Base-by-base conservation (phyloP, 129 eudicot species). In the Saposhnikovia divaricata region DNA sequence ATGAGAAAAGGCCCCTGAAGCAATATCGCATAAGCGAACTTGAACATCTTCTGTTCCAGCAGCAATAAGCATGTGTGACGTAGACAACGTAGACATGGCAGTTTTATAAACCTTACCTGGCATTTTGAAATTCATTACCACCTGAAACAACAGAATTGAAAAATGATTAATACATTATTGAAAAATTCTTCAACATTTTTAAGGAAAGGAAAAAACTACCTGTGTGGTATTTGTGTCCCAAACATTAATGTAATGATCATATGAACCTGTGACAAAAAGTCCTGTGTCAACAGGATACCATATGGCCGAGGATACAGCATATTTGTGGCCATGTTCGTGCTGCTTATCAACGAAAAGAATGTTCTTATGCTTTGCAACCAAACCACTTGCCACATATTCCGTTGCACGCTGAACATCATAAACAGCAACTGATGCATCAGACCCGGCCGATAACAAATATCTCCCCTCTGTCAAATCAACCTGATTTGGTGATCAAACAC, bases 381-480 rank as follows among this genome's bases (percentile, higher is more conserved):
- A 85, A 72, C 97, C 97, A 86, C 84, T 89, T 79, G 87, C 97
- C 78, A 86, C 95, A 66, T 79, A 89, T 48, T 89, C 87, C 6
- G 97, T 86, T 57, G 97, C 91, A 81, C 88, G 90, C 83, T 95
- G 99, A 84, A 92, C 81, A 84, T 95, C 99, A 84, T 89, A 92
- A 28, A 92, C 82, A 75, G 97, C 95, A 87, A 91, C 88, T 68
- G 97, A 92, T 80, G 93, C 99, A 87, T 95, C 99, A 4, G 99
- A 66, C 50, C 93, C 94, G 80, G 91, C 97, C 61, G 99, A 87
- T 63, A 95, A 82, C 81, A 95, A 83, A 78, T 95, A 95, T 81
- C 99, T 86, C 63, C 97, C 97, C 88, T 95, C 99, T 85, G 97
- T 95, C 94, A 95, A 90, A 92, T 95, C 99, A 92, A 92, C 97